Evolutionary conservation across 768 basidiomycete genomes (phyloP).

Genomic region (Tulasnella sp.): DNA sequence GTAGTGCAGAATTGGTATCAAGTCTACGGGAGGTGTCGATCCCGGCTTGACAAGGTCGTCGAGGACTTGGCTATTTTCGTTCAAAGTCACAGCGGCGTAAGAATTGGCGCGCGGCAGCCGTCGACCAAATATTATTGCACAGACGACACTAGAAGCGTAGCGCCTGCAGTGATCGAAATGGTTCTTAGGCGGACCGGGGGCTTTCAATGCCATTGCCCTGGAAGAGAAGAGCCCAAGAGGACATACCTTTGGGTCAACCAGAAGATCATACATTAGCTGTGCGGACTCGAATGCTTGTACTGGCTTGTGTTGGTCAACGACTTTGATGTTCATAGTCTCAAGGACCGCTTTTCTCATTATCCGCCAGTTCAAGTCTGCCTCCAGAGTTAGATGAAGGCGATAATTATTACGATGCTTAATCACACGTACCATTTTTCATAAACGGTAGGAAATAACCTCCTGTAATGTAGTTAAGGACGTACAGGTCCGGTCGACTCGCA

Average conservation of each 20-base stretch:
- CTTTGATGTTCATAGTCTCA: conserved; percentile 31
- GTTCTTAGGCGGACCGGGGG: neutral
- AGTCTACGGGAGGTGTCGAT: conserved; percentile 14
- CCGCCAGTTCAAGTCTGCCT: conserved; percentile 17
- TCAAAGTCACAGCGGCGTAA: neutral
- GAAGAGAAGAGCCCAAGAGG: no score
- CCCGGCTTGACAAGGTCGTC: conserved; percentile 1
- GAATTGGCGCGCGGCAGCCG: conserved; percentile 1
- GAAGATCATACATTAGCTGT: conserved; percentile 34
- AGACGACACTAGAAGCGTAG: neutral
- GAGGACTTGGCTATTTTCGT: neutral
- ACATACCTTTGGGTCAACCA: no score
- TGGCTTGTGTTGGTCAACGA: conserved; percentile 32
- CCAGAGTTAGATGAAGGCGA: no score
- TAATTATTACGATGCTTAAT: conserved; percentile 26
- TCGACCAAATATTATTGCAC: conserved; percentile 11
- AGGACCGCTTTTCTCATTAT: conserved; percentile 24
- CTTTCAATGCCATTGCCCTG: conserved; percentile 26
- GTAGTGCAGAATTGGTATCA: conserved; percentile 15
- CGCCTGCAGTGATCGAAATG: neutral
- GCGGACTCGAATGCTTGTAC: conserved; percentile 37
- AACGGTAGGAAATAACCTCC: conserved; percentile 32
- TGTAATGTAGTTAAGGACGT: conserved; percentile 35
- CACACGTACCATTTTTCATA: conserved; percentile 33
- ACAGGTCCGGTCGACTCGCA: conserved; percentile 25